These are phyloP conservation scores for Lasiosphaeris hirsuta DNA, from an alignment of 495 filamentous ascomycete species.

Conservation along the genomic window DNA sequence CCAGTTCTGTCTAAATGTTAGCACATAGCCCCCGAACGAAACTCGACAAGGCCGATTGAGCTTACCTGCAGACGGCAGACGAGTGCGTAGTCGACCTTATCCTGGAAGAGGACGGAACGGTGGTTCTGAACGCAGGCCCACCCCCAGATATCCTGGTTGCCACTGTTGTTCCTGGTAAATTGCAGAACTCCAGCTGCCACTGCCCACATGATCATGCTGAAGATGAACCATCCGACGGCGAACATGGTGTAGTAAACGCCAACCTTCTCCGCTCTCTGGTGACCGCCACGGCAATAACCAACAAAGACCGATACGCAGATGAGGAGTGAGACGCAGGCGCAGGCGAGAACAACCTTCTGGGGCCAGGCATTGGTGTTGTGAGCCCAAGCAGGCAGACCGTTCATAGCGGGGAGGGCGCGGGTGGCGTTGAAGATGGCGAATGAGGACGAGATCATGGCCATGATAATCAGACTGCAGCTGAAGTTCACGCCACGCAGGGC, in stretches of 20 bases:
- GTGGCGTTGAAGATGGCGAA: constrained; percentile 90
- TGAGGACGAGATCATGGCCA: constrained; percentile 78
- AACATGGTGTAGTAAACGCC: constrained; percentile 92
- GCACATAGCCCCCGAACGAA: constrained; percentile 1
- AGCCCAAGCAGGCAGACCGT: constrained; percentile 81
- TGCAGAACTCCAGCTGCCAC: constrained; percentile 82
- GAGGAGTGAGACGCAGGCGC: constrained; percentile 74
- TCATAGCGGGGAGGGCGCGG: constrained; percentile 65
- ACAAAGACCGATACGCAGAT: constrained; percentile 79
- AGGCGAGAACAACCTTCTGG: constrained; percentile 74
- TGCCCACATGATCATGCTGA: constrained; percentile 91
- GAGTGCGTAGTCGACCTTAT: constrained; percentile 84
- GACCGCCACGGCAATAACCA: constrained; percentile 85
- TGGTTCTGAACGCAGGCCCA: constrained; percentile 92
- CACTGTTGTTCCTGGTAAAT: constrained; percentile 63
- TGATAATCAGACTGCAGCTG: constrained; percentile 90
- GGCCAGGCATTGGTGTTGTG: constrained; percentile 77
- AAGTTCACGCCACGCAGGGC: constrained; percentile 92
- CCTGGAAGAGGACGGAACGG: constrained; percentile 65
- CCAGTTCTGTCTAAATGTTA: constrained; percentile 68
- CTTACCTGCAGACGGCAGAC: constrained; percentile 89
- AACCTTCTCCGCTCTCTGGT: constrained; percentile 83
- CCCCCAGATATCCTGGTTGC: constrained; percentile 88
- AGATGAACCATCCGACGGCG: constrained; percentile 87
- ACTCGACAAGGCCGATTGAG: background rate